Percentiles rank a stretch among this genome's conserved stretches.
phyloP scores from a whole-genome alignment of 106 monocot genomes.

The Xerophyta viscosa region DNA sequence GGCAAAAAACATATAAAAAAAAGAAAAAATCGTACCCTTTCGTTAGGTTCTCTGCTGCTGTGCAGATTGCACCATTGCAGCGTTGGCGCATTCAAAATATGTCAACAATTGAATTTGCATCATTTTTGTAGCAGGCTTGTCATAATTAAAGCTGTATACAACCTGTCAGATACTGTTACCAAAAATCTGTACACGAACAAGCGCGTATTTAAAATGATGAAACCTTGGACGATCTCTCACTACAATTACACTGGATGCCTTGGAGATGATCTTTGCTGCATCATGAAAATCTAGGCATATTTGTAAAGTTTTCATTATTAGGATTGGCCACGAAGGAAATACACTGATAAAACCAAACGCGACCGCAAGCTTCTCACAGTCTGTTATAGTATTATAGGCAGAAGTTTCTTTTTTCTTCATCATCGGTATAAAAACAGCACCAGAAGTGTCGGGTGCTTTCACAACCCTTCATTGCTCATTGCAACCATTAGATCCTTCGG shows the following conservation, averaged over 20 bases:
- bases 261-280: conserved; percentile 10
- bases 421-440: conserved; percentile 1
- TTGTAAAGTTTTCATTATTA: conserved; percentile 4
- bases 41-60: too few species aligned
- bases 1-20: too few species aligned
- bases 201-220: conserved; percentile 5
- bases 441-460: conserved; percentile 17
- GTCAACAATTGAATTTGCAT: too few species aligned
- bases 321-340: not conserved
- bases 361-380: conserved; percentile 6
- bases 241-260: conserved; percentile 1
- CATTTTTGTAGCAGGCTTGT: too few species aligned
- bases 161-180: too few species aligned
- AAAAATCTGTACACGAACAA: conserved; percentile 5
- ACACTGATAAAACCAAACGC: conserved; percentile 6
- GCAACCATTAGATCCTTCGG: conserved; percentile 9
- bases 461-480: conserved; percentile 23
- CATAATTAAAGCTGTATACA: too few species aligned
- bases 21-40: too few species aligned
- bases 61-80: too few species aligned
- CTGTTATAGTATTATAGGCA: not conserved
- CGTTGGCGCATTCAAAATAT: too few species aligned
- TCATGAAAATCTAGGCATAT: conserved; percentile 3
- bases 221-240: not conserved
- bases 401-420: conserved; percentile 7